Percentiles rank a stretch among this genome's conserved stretches.
Evolutionary conservation across 306 rosid genomes (phyloP).

Genomic region (Trifolium repens): DNA sequence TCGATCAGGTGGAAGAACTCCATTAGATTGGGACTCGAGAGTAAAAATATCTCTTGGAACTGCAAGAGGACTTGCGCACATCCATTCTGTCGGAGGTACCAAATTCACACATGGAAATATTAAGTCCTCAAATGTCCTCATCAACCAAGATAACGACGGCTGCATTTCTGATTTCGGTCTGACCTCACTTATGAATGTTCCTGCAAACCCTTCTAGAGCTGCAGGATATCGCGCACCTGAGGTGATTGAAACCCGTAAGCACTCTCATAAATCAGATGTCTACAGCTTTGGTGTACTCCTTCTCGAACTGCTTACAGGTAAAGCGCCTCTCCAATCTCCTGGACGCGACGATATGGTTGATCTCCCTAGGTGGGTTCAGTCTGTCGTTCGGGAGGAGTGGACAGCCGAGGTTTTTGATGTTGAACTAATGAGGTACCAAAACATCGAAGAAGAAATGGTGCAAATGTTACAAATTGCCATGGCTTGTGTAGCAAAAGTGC

Average conservation of each 20-base stretch:
- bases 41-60: slow-evolving; percentile 75
- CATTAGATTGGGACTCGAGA: slow-evolving; percentile 84
- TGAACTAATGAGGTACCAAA: slow-evolving; percentile 89
- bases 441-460: slow-evolving; percentile 96
- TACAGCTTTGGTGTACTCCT: slow-evolving; percentile 94
- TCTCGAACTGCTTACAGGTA: slow-evolving; percentile 90
- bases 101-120: slow-evolving; percentile 89
- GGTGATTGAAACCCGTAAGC: slow-evolving; percentile 86
- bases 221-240: slow-evolving; percentile 97
- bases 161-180: slow-evolving; percentile 90
- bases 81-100: slow-evolving; percentile 82
- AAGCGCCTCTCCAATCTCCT: slow-evolving; percentile 89
- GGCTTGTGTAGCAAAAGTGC: slow-evolving; percentile 88
- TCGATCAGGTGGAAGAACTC: slow-evolving; percentile 67
- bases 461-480: slow-evolving; percentile 97
- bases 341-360: slow-evolving; percentile 93
- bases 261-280: slow-evolving; percentile 90
- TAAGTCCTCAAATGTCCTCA: slow-evolving; percentile 87
- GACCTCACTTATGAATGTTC: slow-evolving; percentile 80
- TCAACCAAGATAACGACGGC: slow-evolving; percentile 74
- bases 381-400: slow-evolving; percentile 98
- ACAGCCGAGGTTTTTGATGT: slow-evolving; percentile 95
- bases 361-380: slow-evolving; percentile 98
- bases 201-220: slow-evolving; percentile 74
- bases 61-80: slow-evolving; percentile 84